Percentiles rank a stretch among this genome's conserved stretches.
These are phyloP conservation scores for Boletus subparvulus DNA, from an alignment of 768 basidiomycete genomes.

Conservation along the genomic window DNA sequence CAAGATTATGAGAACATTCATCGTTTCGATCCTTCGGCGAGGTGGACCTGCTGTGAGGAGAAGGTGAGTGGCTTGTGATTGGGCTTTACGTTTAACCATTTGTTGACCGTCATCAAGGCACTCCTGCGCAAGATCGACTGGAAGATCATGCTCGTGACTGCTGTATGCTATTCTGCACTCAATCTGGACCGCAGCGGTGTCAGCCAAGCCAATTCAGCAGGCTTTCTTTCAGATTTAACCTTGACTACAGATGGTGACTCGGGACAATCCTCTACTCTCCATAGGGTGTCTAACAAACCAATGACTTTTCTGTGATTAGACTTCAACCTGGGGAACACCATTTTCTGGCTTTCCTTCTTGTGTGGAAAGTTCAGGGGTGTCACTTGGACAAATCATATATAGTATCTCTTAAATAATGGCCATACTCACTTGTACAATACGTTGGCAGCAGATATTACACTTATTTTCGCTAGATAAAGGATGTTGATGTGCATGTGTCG, in stretches of 20 bases:
- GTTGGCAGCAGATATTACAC: no score
- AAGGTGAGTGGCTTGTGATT: conserved; percentile 26
- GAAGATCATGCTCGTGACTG: conserved; percentile 58
- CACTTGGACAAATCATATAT: no score
- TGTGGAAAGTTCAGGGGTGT: conserved; percentile 43
- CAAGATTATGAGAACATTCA: conserved; percentile 53
- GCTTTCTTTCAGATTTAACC: conserved; percentile 53
- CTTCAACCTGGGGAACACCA: conserved; percentile 53
- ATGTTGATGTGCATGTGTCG: no score
- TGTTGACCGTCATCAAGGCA: conserved; percentile 27
- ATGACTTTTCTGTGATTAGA: conserved; percentile 31
- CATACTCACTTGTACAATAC: no score
- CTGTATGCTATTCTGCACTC: conserved; percentile 55
- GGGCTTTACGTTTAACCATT: neutral
- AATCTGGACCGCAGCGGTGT: conserved; percentile 55
- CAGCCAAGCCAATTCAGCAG: conserved; percentile 56
- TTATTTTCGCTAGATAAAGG: no score
- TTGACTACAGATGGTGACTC: conserved; percentile 38
- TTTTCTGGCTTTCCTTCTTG: conserved; percentile 51
- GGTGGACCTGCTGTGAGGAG: conserved; percentile 62
- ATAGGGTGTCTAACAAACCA: neutral
- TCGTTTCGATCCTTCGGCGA: conserved; percentile 52
- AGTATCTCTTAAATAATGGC: no score
- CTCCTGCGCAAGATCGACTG: conserved; percentile 57
- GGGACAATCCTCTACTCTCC: neutral